phyloP scores from a whole-genome alignment of 2,329 filamentous ascomycete genomes.

The Cercospora sojina region DNA sequence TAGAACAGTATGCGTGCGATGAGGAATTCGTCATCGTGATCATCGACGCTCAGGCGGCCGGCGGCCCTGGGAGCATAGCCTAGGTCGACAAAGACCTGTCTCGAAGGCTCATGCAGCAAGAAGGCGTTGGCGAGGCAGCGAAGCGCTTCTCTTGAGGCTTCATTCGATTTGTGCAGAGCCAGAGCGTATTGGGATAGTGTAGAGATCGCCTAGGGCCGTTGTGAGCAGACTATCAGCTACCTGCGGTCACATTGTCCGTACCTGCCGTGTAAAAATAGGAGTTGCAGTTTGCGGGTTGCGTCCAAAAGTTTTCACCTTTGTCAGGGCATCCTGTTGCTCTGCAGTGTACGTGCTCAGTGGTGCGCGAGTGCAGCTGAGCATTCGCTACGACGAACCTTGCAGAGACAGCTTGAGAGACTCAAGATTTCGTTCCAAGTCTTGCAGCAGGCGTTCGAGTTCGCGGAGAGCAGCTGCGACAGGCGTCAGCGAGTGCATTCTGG shows the following conservation, averaged over 20 bases:
- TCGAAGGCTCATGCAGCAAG: constrained; percentile 64
- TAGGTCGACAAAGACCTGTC: constrained; percentile 71
- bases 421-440: constrained; percentile 32
- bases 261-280: constrained; percentile 79
- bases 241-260: constrained; percentile 41
- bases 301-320: constrained; percentile 74
- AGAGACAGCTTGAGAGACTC: constrained; percentile 32
- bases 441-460: constrained; percentile 34
- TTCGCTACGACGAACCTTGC: constrained; percentile 25
- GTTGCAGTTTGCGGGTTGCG: constrained; percentile 70
- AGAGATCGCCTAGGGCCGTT: constrained; percentile 63
- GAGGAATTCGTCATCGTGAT: constrained; percentile 82
- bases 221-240: neutral
- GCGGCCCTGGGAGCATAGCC: constrained; percentile 68
- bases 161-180: constrained; percentile 55
- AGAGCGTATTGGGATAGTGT: constrained; percentile 65
- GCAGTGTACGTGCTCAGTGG: neutral
- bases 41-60: constrained; percentile 66
- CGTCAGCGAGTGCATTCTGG: neutral
- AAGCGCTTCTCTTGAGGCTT: constrained; percentile 70
- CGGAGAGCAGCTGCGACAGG: constrained; percentile 20
- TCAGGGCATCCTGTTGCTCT: constrained; percentile 62
- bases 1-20: constrained; percentile 75
- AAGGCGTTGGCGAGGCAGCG: constrained; percentile 84
- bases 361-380: neutral